Conservation (phyloP, 2,329 filamentous ascomycete species). For the Fusarium verrucosum region DNA sequence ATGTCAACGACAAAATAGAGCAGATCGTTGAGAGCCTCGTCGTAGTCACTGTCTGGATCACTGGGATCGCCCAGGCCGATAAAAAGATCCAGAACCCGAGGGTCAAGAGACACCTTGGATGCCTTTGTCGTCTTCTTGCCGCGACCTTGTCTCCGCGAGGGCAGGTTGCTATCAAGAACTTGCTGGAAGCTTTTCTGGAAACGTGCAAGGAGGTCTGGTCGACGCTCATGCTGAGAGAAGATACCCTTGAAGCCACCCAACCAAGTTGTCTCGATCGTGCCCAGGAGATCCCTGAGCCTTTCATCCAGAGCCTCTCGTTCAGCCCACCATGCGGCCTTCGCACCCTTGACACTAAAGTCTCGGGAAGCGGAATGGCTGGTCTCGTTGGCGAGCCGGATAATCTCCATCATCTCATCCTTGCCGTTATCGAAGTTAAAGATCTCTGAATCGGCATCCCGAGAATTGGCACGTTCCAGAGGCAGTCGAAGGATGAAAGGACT, state of each 20-base stretch:
- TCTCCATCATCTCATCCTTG: conserved; percentile 80
- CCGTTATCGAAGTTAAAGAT: conserved; percentile 86
- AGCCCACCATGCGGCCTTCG: conserved; percentile 88
- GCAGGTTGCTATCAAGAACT: conserved; percentile 84
- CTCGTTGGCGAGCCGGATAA: conserved; percentile 82
- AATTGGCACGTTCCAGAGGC: conserved; percentile 83
- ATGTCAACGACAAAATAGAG: conserved; percentile 97
- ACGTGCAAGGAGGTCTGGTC: conserved; percentile 71
- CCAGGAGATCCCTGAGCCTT: conserved; percentile 78
- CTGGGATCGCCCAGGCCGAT: conserved; percentile 81
- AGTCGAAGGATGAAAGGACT: conserved; percentile 87
- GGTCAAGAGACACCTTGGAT: conserved; percentile 60
- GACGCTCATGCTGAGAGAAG: conserved; percentile 77
- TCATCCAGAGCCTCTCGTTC: conserved; percentile 82
- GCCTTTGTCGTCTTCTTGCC: conserved; percentile 61
- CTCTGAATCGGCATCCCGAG: conserved; percentile 79
- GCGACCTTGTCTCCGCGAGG: conserved; percentile 75
- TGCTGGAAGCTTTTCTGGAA: conserved; percentile 83
- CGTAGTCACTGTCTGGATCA: conserved; percentile 74
- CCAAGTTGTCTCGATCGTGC: conserved; percentile 92
- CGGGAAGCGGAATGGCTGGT: conserved; percentile 76
- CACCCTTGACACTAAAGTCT: conserved; percentile 76
- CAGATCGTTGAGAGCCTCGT: conserved; percentile 89
- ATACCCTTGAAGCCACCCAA: conserved; percentile 93
- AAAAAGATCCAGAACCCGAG: conserved; percentile 83